Conservation (phyloP, 208 protist genomes). For the Leishmania tropica region DNA sequence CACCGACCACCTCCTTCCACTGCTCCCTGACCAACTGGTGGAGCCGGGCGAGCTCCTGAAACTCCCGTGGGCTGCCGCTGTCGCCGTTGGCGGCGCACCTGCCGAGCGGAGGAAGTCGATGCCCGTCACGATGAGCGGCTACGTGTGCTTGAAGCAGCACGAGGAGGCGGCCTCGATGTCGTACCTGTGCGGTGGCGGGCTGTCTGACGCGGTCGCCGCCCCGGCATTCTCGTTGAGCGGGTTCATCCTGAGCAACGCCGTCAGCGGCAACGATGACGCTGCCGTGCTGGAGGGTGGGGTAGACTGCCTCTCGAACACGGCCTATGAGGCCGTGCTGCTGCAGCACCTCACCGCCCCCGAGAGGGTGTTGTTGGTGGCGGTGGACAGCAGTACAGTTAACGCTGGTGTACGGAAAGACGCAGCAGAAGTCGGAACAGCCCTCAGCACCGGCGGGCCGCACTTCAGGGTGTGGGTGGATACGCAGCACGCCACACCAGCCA, state of each 20-base stretch:
- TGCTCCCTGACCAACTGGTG: slow-evolving; percentile 25
- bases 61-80: background rate
- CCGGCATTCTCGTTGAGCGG: slow-evolving; percentile 28
- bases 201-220: background rate
- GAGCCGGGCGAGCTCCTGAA: slow-evolving; percentile 19
- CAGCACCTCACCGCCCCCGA: slow-evolving; percentile 43
- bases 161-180: slow-evolving; percentile 20
- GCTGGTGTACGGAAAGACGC: background rate
- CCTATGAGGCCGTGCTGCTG: slow-evolving; percentile 26
- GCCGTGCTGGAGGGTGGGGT: slow-evolving; percentile 14
- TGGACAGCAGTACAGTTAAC: background rate
- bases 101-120: background rate
- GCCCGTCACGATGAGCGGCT: slow-evolving; percentile 12
- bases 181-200: slow-evolving; percentile 22
- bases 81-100: background rate
- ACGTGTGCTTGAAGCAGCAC: slow-evolving; percentile 31
- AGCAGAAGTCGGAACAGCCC: background rate
- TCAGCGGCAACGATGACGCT: background rate
- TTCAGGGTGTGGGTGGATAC: slow-evolving; percentile 22
- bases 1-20: slow-evolving; percentile 28
- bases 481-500: slow-evolving; percentile 3
- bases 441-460: background rate
- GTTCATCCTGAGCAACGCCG: background rate
- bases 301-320: slow-evolving; percentile 11
- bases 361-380: slow-evolving; percentile 20